Conservation (phyloP, 2,329 filamentous ascomycete species). For the Colletotrichum euphorbiae region DNA sequence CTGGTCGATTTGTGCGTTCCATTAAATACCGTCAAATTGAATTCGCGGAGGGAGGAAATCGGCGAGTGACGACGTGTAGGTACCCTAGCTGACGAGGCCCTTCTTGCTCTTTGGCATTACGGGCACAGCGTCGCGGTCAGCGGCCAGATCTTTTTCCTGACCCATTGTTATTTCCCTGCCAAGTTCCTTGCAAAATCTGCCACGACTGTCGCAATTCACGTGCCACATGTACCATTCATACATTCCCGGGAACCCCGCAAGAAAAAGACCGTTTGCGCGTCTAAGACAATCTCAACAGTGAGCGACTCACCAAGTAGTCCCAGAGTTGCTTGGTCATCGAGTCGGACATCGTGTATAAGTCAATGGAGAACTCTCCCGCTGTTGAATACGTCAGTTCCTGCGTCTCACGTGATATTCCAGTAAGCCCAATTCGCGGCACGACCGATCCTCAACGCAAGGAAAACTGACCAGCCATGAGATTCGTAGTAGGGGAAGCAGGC, state of each 20-base stretch:
- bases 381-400: conserved; percentile 49
- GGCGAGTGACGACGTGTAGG: conserved; percentile 4
- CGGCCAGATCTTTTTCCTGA: conserved; percentile 26
- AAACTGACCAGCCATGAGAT: conserved; percentile 39
- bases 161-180: neutral
- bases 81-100: conserved; percentile 51
- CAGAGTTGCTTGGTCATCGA: conserved; percentile 91
- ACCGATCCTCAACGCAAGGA: conserved; percentile 30
- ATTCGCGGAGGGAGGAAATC: conserved; percentile 5
- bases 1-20: conserved; percentile 17
- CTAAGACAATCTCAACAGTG: conserved; percentile 21
- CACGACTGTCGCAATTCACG: neutral
- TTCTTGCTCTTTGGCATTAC: conserved; percentile 52
- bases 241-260: neutral
- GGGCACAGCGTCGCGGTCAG: conserved; percentile 32
- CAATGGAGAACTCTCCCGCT: conserved; percentile 97
- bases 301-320: conserved; percentile 75
- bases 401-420: conserved; percentile 43
- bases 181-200: neutral
- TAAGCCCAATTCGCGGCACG: conserved; percentile 17
- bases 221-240: conserved; percentile 2
- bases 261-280: neutral
- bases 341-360: conserved; percentile 97
- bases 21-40: conserved; percentile 4
- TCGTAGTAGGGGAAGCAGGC: conserved; percentile 50